Percentiles rank a stretch among this genome's conserved stretches.
These are phyloP conservation scores for Gastrolobium villosum DNA, from an alignment of 306 rosid species.

Conservation along the genomic window DNA sequence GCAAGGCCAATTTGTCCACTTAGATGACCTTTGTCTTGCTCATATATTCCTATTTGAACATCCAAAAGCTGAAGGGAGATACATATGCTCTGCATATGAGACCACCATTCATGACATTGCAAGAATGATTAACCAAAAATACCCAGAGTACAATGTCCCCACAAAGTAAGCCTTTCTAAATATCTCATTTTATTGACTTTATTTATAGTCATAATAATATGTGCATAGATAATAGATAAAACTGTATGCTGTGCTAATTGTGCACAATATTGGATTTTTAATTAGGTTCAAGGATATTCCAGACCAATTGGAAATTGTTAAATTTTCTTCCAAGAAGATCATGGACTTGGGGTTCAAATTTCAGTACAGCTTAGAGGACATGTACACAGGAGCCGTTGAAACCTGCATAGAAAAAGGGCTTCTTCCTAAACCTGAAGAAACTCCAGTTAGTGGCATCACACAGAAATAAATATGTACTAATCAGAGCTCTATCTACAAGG, in stretches of 20 bases:
- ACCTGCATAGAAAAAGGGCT: constrained; percentile 68
- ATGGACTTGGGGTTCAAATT: constrained; percentile 71
- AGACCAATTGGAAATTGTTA: constrained; percentile 60
- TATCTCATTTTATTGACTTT: not conserved
- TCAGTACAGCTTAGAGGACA: constrained; percentile 74
- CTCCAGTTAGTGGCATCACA: constrained; percentile 2
- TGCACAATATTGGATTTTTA: not conserved
- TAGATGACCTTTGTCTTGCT: constrained; percentile 75
- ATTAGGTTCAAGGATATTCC: constrained; percentile 70
- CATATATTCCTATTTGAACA: constrained; percentile 74
- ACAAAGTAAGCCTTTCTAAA: constrained; percentile 56
- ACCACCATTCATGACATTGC: constrained; percentile 76
- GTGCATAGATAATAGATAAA: not conserved
- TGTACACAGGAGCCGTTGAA: constrained; percentile 72
- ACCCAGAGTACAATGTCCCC: constrained; percentile 67
- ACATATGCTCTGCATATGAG: constrained; percentile 64
- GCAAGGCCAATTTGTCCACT: constrained; percentile 71
- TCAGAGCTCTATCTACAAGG: too few relatives aligned
- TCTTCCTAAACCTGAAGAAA: constrained; percentile 47
- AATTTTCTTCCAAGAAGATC: constrained; percentile 73
- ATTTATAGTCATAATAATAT: not conserved
- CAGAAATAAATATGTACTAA: constrained; percentile 33
- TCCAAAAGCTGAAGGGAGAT: constrained; percentile 74
- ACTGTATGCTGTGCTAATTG: not conserved
- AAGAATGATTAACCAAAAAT: constrained; percentile 58